Conservation (phyloP, 495 filamentous ascomycete species). For the Bryoglossum gracile region DNA sequence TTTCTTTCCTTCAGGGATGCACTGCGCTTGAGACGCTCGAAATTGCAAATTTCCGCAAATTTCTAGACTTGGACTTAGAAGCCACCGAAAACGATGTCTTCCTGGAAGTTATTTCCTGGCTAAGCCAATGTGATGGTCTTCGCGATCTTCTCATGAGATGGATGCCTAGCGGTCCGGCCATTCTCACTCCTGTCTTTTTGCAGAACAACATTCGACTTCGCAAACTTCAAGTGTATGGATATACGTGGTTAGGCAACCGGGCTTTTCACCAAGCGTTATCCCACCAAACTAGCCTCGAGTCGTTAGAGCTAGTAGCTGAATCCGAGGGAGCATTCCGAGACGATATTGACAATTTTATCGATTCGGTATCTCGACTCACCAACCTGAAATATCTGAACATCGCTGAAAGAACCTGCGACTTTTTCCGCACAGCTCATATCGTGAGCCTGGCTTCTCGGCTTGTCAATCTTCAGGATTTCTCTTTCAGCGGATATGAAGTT, state of each 20-base stretch:
- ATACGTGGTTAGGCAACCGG: slow-evolving; percentile 35
- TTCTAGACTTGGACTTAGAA: slow-evolving; percentile 35
- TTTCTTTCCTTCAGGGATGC: slow-evolving; percentile 44
- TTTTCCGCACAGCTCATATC: slow-evolving; percentile 45
- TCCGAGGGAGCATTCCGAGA: slow-evolving; percentile 36
- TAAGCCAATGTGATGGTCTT: slow-evolving; percentile 48
- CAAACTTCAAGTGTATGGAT: slow-evolving; percentile 39
- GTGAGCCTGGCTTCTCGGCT: slow-evolving; percentile 38
- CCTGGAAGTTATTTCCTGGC: slow-evolving; percentile 45
- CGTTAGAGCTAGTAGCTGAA: slow-evolving; percentile 44
- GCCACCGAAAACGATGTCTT: slow-evolving; percentile 41
- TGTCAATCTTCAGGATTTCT: slow-evolving; percentile 22
- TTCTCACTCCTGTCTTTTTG: slow-evolving; percentile 42
- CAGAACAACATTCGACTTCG: slow-evolving; percentile 42
- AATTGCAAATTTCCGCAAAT: slow-evolving; percentile 40
- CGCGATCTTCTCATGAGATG: slow-evolving; percentile 40
- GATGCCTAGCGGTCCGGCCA: slow-evolving; percentile 40
- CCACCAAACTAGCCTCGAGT: slow-evolving; percentile 38
- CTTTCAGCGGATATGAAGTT: slow-evolving; percentile 41
- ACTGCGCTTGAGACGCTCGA: slow-evolving; percentile 44
- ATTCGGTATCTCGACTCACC: slow-evolving; percentile 38
- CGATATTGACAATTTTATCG: slow-evolving; percentile 42
- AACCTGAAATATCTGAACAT: slow-evolving; percentile 46
- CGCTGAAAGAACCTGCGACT: slow-evolving; percentile 45
- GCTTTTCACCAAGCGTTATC: slow-evolving; percentile 47